Percentiles rank a stretch among this genome's conserved stretches.
Conservation (phyloP, 345 rosid species). For the Arabis alpina region DNA sequence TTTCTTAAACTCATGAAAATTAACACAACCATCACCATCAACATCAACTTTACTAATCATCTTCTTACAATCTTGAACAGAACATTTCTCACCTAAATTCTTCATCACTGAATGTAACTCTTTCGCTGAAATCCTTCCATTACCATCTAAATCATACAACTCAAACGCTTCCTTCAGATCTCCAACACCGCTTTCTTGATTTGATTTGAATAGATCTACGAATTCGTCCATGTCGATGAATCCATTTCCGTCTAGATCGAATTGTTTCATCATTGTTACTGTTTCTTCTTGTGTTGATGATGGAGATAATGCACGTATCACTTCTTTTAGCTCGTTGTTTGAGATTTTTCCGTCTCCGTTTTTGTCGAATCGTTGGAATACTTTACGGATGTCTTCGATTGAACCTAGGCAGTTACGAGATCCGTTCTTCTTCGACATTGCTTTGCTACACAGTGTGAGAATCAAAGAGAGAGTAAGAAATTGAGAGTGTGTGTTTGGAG, state of each 20-base stretch:
- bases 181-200: too few relatives aligned
- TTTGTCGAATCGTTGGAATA: conserved; percentile 77
- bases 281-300: conserved; percentile 58
- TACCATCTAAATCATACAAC: conserved; percentile 76
- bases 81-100: conserved; percentile 76
- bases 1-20: conserved; percentile 90
- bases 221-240: conserved; percentile 81
- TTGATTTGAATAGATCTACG: conserved; percentile 47
- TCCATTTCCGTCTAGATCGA: conserved; percentile 92
- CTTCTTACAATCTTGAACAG: conserved; percentile 65
- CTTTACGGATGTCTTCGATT: conserved; percentile 54
- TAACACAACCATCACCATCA: conserved; percentile 93
- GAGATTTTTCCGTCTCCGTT: conserved; percentile 97
- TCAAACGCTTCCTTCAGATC: conserved; percentile 89
- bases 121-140: conserved; percentile 74
- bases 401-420: conserved; percentile 48
- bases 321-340: conserved; percentile 62
- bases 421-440: conserved; percentile 36
- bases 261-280: conserved; percentile 61
- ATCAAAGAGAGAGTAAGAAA: background rate
- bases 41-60: conserved; percentile 87
- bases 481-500: background rate
- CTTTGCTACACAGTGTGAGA: background rate
- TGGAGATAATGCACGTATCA: conserved; percentile 61
- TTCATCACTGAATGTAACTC: conserved; percentile 84